phyloP scores from a whole-genome alignment of 805 yeast genomes.

The Starmerella stellata region DNA sequence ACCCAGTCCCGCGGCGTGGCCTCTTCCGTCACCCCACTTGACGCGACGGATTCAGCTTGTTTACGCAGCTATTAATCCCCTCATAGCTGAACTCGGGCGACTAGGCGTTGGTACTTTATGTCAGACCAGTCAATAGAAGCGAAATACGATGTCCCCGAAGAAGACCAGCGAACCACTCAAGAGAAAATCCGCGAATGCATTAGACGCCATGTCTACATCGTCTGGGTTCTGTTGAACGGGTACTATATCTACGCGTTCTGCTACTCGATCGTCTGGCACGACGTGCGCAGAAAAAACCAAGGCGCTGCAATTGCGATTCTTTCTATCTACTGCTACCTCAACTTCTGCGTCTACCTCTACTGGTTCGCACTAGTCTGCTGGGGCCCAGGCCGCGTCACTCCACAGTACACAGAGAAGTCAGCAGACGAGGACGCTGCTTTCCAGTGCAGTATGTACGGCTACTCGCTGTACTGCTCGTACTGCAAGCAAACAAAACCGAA shows the following conservation, averaged over 20 bases:
- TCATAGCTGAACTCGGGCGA: no score
- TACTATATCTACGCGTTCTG: slow-evolving; percentile 15
- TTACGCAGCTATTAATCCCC: no score
- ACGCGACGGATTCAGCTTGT: no score
- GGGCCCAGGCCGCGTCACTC: slow-evolving; percentile 44
- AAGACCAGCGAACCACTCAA: background rate
- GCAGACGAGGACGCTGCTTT: slow-evolving; percentile 25
- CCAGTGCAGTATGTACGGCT: slow-evolving; percentile 53
- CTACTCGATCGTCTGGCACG: slow-evolving; percentile 13
- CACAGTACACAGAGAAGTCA: slow-evolving; percentile 3
- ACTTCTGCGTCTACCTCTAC: slow-evolving; percentile 12
- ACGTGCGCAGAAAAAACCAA: slow-evolving; percentile 3
- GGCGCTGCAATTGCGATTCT: slow-evolving; percentile 14
- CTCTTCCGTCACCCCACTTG: no score
- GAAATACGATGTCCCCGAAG: no score
- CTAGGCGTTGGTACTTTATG: no score
- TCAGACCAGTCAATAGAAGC: no score
- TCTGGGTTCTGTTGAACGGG: slow-evolving; percentile 11
- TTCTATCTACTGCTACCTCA: slow-evolving; percentile 6
- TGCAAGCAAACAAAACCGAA: slow-evolving; percentile 50
- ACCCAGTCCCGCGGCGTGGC: no score
- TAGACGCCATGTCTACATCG: background rate
- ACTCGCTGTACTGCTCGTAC: slow-evolving; percentile 54
- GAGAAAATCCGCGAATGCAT: background rate
- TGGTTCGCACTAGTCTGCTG: slow-evolving; percentile 31